Conservation (phyloP, 139 green algal species). For the Asterochloris sp. region DNA sequence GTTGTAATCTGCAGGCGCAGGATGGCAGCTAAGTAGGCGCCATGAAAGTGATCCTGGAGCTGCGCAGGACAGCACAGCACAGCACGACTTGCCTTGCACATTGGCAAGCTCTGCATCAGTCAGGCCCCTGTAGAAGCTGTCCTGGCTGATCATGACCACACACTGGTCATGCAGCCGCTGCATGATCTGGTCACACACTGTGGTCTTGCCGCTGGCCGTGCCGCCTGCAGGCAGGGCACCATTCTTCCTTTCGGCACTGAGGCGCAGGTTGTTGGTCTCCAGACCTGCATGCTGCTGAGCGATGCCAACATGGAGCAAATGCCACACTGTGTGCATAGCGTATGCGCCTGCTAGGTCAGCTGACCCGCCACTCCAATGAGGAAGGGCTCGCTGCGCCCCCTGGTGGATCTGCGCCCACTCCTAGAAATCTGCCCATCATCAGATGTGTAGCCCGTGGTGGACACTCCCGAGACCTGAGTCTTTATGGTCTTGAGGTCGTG, state of each 20-base stretch:
- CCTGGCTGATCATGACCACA: constrained; percentile 88
- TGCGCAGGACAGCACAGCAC: background rate
- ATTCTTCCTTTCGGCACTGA: background rate
- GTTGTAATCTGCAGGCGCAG: constrained; percentile 18
- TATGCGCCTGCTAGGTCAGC: background rate
- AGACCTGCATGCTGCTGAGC: background rate
- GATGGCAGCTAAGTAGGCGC: background rate
- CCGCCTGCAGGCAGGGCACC: constrained; percentile 29
- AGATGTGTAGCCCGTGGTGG: background rate
- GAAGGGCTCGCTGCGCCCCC: constrained; percentile 50
- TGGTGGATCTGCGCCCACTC: constrained; percentile 9
- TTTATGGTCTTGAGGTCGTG: constrained; percentile 15
- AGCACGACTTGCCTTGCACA: constrained; percentile 23
- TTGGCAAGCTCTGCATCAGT: constrained; percentile 62
- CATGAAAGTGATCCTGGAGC: background rate
- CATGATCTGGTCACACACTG: constrained; percentile 93
- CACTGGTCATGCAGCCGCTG: constrained; percentile 69
- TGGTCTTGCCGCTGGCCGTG: constrained; percentile 86
- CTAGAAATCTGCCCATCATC: constrained; percentile 2
- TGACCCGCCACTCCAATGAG: constrained; percentile 68
- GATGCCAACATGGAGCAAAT: too few species aligned
- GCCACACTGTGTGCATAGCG: background rate
- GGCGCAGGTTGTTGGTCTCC: background rate
- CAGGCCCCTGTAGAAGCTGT: constrained; percentile 91
- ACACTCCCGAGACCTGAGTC: constrained; percentile 1